Percentiles rank a stretch among this genome's conserved stretches.
phyloP scores from a whole-genome alignment of 2,329 filamentous ascomycete genomes.

The Trichoderma cornu-damae region DNA sequence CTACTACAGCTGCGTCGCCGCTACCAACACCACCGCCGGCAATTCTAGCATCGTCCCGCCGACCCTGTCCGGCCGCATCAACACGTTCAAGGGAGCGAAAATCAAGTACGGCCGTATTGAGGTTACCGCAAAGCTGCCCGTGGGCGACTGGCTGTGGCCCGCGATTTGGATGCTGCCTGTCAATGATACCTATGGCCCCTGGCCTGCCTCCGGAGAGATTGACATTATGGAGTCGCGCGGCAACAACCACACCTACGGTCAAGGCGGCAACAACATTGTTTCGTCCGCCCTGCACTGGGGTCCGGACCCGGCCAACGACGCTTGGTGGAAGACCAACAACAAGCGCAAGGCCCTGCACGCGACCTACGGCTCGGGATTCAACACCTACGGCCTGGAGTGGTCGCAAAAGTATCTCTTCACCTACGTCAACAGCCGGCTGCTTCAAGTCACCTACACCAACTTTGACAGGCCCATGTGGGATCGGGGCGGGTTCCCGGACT shows the following conservation, averaged over 20 bases:
- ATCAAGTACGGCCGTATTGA: slow-evolving; percentile 81
- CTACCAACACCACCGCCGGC: slow-evolving; percentile 64
- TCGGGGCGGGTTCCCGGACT: slow-evolving; percentile 61
- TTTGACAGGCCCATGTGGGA: slow-evolving; percentile 65
- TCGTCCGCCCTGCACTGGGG: slow-evolving; percentile 81
- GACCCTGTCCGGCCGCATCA: slow-evolving; percentile 71
- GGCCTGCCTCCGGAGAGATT: slow-evolving; percentile 78
- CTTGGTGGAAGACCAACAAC: slow-evolving; percentile 77
- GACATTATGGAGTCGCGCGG: slow-evolving; percentile 77
- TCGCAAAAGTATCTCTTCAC: slow-evolving; percentile 84
- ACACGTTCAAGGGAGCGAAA: slow-evolving; percentile 62
- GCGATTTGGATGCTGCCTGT: slow-evolving; percentile 88
- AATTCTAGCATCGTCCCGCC: slow-evolving; percentile 74
- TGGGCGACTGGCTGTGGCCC: slow-evolving; percentile 84
- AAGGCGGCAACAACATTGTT: slow-evolving; percentile 76
- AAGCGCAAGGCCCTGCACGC: slow-evolving; percentile 71
- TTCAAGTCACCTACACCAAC: slow-evolving; percentile 75
- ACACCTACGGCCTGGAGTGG: slow-evolving; percentile 81
- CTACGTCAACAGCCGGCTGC: slow-evolving; percentile 72
- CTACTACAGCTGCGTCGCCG: slow-evolving; percentile 56
- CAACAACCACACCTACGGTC: slow-evolving; percentile 70
- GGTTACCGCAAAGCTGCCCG: slow-evolving; percentile 68
- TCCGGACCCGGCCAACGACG: slow-evolving; percentile 65
- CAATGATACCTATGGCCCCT: slow-evolving; percentile 64
- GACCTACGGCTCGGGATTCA: slow-evolving; percentile 63